These are phyloP conservation scores for Medicago ruthenica DNA, from an alignment of 306 rosid species.

Conservation along the genomic window DNA sequence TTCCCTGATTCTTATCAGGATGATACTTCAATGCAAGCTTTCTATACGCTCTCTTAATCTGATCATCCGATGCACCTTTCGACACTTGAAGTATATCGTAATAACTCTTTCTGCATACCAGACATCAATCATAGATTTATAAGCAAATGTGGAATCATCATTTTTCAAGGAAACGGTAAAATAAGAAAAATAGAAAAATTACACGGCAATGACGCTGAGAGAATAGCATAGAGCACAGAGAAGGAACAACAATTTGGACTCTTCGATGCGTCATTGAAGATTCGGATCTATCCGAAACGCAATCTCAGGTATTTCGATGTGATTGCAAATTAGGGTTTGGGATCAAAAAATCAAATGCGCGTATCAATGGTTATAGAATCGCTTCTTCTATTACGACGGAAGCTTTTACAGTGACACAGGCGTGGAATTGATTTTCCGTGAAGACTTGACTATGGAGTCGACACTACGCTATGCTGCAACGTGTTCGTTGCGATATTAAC, in stretches of 20 bases:
- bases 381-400: not conserved
- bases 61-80: conserved; percentile 87
- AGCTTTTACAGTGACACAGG: conserved; percentile 33
- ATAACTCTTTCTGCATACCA: conserved; percentile 69
- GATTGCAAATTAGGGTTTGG: conserved; percentile 20
- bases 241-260: conserved; percentile 56
- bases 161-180: not conserved
- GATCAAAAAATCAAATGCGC: not conserved
- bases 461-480: conserved; percentile 56
- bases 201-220: conserved; percentile 78
- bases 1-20: conserved; percentile 96
- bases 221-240: conserved; percentile 67
- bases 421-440: conserved; percentile 39
- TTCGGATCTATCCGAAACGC: conserved; percentile 47
- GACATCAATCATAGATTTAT: not conserved
- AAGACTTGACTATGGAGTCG: conserved; percentile 42
- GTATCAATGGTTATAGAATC: not conserved
- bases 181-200: conserved; percentile 9
- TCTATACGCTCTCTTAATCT: conserved; percentile 94
- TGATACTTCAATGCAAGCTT: conserved; percentile 96
- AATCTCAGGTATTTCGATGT: conserved; percentile 39
- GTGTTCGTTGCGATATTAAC: conserved; percentile 60
- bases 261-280: conserved; percentile 81
- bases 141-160: not conserved
- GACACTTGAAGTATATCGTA: conserved; percentile 87